Evolutionary conservation across 352 stramenopile genomes (phyloP), one percentile per base, ranked within the genome.

Genomic region (Blastocystis sp.): DNA sequence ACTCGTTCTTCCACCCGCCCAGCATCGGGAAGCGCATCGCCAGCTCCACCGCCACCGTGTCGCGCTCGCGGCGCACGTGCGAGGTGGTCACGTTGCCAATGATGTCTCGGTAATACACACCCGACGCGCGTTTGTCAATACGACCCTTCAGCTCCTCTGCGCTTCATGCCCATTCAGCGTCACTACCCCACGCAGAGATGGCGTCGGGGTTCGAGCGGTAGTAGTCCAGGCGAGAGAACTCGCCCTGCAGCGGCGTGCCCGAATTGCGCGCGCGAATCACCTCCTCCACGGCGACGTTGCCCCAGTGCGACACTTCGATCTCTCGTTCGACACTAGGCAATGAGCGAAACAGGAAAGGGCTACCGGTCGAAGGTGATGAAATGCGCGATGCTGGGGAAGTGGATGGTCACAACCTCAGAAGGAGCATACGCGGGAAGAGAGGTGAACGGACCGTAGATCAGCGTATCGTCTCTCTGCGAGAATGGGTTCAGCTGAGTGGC

Each of bases 91-190:
- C 79, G 84, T 92, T 92, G 21, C 90, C 90, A 48, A 92, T 91
- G 43, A 91, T 91, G 78, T 92, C 90, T 19, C 90, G 89, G 84
- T 92, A 92, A 71, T 91, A 92, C 21, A 92, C 89, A 80, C 90
- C 90, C n/a, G 60, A 68, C 57, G 89, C 90, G 57, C 89, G 87
- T 19, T 28, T 65, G 7, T 90, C 90, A 3, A 92, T 52, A 11
- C 42, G 43, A 9, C 71, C 90, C 11, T 79, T 79, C 60, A 91
- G 82, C 34, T 54, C 61, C 3, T 80, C 66, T 77, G 34, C 60
- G 60, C 38, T 28, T 24, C 4, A 61, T 19, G 21, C 34, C 9
- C n/a, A 61, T 77, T 0, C 7, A 19, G 24, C 66, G 40, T 6
- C 3, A 66, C n/a, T 43, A 77, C 66, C 66, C 66, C 66, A 77